phyloP scores from a whole-genome alignment of 768 basidiomycete species.

The Trametes villosa region DNA sequence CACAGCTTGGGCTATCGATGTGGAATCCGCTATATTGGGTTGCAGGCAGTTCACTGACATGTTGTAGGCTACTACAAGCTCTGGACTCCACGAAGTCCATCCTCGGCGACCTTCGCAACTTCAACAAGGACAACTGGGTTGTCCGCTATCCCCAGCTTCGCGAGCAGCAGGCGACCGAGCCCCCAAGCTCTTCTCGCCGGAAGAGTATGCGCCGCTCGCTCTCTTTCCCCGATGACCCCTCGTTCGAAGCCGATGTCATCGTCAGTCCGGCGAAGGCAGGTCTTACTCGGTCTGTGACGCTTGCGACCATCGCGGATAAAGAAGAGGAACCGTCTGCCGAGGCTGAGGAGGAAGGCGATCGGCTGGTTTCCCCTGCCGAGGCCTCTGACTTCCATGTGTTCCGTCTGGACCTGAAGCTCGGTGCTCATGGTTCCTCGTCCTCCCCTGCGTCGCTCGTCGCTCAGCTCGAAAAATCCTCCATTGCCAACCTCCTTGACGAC shows the following conservation, averaged over 20 bases:
- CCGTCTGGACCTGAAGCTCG: slow-evolving; percentile 91
- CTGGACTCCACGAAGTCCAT: slow-evolving; percentile 73
- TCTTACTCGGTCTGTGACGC: slow-evolving; percentile 61
- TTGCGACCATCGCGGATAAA: slow-evolving; percentile 54
- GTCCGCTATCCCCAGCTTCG: slow-evolving; percentile 84
- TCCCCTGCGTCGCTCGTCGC: slow-evolving; percentile 77
- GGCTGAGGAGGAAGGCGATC: slow-evolving; percentile 33
- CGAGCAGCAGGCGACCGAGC: slow-evolving; percentile 42
- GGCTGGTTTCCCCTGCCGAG: slow-evolving; percentile 45
- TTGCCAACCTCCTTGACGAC: slow-evolving; percentile 89
- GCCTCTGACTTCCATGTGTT: slow-evolving; percentile 81
- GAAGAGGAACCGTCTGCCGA: slow-evolving; percentile 43
- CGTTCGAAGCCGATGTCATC: slow-evolving; percentile 66
- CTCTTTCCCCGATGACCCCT: slow-evolving; percentile 85
- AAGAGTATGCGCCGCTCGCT: slow-evolving; percentile 65
- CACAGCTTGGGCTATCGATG: no score
- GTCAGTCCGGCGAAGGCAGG: slow-evolving; percentile 53
- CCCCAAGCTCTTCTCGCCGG: slow-evolving; percentile 40
- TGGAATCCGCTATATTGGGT: no score
- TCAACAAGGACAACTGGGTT: slow-evolving; percentile 88
- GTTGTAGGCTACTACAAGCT: slow-evolving; percentile 69
- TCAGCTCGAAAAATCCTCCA: slow-evolving; percentile 90
- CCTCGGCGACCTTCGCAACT: slow-evolving; percentile 69
- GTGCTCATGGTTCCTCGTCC: slow-evolving; percentile 65
- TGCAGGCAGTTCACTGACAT: slow-evolving; percentile 6